phyloP scores from a whole-genome alignment of 2,329 filamentous ascomycete species.

The Diaporthe sp. region DNA sequence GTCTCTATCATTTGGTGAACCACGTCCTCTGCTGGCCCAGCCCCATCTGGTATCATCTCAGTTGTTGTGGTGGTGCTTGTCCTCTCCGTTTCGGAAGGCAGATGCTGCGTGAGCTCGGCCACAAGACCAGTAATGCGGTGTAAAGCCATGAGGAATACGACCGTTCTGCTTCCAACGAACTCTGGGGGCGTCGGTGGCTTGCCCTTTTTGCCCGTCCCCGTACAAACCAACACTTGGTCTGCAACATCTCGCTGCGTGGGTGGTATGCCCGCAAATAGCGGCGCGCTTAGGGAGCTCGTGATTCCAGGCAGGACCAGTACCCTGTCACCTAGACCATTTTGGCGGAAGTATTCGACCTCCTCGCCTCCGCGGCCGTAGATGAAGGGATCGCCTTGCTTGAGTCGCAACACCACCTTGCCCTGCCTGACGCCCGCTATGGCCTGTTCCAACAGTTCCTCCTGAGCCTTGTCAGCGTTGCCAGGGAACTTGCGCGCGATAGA shows the following conservation, averaged over 20 bases:
- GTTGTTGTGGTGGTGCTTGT: conserved; percentile 41
- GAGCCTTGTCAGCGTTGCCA: conserved; percentile 93
- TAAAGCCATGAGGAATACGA: conserved; percentile 95
- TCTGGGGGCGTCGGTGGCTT: conserved; percentile 84
- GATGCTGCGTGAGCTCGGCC: conserved; percentile 72
- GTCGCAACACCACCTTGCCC: conserved; percentile 85
- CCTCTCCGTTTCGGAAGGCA: conserved; percentile 50
- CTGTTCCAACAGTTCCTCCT: conserved; percentile 87
- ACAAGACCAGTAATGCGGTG: conserved; percentile 86
- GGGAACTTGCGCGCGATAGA: conserved; percentile 98
- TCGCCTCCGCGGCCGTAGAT: conserved; percentile 96
- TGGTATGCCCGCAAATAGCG: conserved; percentile 89
- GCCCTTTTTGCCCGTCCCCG: conserved; percentile 93
- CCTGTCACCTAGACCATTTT: conserved; percentile 74
- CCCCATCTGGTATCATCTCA: conserved; percentile 12
- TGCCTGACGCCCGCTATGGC: conserved; percentile 76
- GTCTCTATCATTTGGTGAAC: conserved; percentile 37
- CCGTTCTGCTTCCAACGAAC: conserved; percentile 82
- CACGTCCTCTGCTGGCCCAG: conserved; percentile 17
- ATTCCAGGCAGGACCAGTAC: conserved; percentile 87
- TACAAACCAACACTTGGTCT: conserved; percentile 96
- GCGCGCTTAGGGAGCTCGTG: conserved; percentile 88
- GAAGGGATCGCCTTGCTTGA: conserved; percentile 98
- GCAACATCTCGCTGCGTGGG: conserved; percentile 90
- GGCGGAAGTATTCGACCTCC: conserved; percentile 87